These are phyloP conservation scores for Calendula officinalis DNA, from an alignment of 129 eudicot species.

Conservation along the genomic window DNA sequence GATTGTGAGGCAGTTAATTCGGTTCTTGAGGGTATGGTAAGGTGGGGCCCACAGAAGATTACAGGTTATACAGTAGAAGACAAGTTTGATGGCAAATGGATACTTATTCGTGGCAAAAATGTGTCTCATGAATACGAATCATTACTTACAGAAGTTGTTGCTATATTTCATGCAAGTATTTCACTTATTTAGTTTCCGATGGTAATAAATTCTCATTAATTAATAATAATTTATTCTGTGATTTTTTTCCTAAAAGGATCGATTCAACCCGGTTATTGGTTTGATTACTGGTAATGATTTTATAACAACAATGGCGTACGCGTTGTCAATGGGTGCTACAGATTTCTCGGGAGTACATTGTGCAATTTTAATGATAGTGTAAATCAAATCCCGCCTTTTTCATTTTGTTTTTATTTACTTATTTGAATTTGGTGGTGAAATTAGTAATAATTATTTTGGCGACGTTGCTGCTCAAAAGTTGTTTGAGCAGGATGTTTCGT, in stretches of 20 bases:
- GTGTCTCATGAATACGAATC: slow-evolving; percentile 42
- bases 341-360: slow-evolving; percentile 79
- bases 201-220: neutral
- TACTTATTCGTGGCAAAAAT: slow-evolving; percentile 57
- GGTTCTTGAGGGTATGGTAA: slow-evolving; percentile 42
- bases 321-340: slow-evolving; percentile 66
- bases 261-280: slow-evolving; percentile 77
- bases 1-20: slow-evolving; percentile 53
- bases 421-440: neutral
- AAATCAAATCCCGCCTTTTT: slow-evolving; percentile 20
- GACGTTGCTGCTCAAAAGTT: slow-evolving; percentile 58
- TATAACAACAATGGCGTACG: slow-evolving; percentile 77
- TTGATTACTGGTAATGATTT: slow-evolving; percentile 56
- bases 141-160: slow-evolving; percentile 57
- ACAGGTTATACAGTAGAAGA: slow-evolving; percentile 37
- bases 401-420: neutral
- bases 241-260: slow-evolving; percentile 45
- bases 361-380: slow-evolving; percentile 73
- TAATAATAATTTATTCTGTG: slow-evolving; percentile 16
- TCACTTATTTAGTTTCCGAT: neutral
- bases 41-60: slow-evolving; percentile 45
- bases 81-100: slow-evolving; percentile 56
- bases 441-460: slow-evolving; percentile 1
- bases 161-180: slow-evolving; percentile 77
- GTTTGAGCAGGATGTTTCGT: slow-evolving; percentile 79